phyloP scores from a whole-genome alignment of 805 yeast species.

The Yarrowia bubula region DNA sequence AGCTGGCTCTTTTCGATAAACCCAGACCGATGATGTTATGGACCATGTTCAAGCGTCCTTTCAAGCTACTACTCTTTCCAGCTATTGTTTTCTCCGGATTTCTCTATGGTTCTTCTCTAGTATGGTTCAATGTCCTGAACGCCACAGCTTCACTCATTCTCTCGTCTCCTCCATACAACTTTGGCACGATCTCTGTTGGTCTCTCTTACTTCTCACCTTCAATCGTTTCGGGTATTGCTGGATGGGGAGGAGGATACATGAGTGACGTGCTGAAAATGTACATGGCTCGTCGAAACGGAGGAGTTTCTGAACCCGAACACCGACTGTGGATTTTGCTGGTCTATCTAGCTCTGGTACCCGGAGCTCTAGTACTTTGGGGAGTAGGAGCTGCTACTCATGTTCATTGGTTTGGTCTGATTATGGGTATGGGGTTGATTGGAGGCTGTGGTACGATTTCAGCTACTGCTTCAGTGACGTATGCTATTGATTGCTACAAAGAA shows the following conservation, averaged over 20 bases:
- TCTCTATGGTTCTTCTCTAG: neutral
- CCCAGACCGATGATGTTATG: slow-evolving; percentile 10
- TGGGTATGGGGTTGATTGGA: slow-evolving; percentile 48
- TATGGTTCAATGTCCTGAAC: slow-evolving; percentile 26
- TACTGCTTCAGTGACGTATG: slow-evolving; percentile 47
- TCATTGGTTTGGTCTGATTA: slow-evolving; percentile 50
- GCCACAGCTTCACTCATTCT: neutral
- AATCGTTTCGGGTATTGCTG: neutral
- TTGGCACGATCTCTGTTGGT: slow-evolving; percentile 15
- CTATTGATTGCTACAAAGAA: slow-evolving; percentile 48
- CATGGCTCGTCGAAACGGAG: slow-evolving; percentile 39
- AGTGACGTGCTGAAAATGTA: neutral
- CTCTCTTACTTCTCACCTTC: slow-evolving; percentile 5
- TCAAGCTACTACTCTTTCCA: slow-evolving; percentile 1
- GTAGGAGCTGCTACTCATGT: slow-evolving; percentile 49
- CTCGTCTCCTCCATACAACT: slow-evolving; percentile 15
- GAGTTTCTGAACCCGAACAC: slow-evolving; percentile 51
- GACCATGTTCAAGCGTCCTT: slow-evolving; percentile 15
- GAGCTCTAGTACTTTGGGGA: slow-evolving; percentile 52
- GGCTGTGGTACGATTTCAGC: slow-evolving; percentile 47
- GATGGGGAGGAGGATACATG: slow-evolving; percentile 19
- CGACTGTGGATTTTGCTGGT: slow-evolving; percentile 48
- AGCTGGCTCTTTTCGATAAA: slow-evolving; percentile 8
- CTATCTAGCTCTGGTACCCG: slow-evolving; percentile 47
- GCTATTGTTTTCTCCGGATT: slow-evolving; percentile 21